Percentiles rank a stretch among this genome's conserved stretches.
These are phyloP conservation scores for Protomyces gravidus DNA, from an alignment of 1,139 yeast species.

Conservation along the genomic window DNA sequence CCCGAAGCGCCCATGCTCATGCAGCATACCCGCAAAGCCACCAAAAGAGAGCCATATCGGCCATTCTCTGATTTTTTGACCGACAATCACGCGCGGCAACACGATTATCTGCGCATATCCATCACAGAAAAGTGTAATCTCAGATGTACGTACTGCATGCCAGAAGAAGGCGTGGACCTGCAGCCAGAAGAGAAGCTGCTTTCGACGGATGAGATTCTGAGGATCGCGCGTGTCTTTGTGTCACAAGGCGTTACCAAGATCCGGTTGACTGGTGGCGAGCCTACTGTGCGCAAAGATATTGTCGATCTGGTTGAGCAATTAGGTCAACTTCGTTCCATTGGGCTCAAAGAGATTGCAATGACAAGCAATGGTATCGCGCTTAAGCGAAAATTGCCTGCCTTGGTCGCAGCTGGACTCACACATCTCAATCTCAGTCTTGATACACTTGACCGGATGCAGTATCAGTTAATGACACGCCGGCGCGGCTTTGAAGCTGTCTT, in stretches of 20 bases:
- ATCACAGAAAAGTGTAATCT: slow-evolving; percentile 52
- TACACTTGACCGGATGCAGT: slow-evolving; percentile 50
- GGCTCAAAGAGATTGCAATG: slow-evolving; percentile 48
- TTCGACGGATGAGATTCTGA: slow-evolving; percentile 46
- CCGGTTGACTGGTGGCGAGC: slow-evolving; percentile 54
- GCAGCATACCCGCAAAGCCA: background rate
- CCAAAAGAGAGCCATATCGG: background rate
- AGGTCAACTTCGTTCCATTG: slow-evolving; percentile 40
- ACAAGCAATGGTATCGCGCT: slow-evolving; percentile 52
- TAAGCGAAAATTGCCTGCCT: slow-evolving; percentile 46
- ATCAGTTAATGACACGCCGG: slow-evolving; percentile 48
- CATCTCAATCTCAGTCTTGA: slow-evolving; percentile 49
- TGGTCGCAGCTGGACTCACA: slow-evolving; percentile 46
- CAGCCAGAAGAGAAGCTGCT: slow-evolving; percentile 45
- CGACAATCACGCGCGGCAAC: slow-evolving; percentile 46
- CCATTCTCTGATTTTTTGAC: slow-evolving; percentile 47
- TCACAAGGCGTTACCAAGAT: slow-evolving; percentile 49
- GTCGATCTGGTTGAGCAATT: slow-evolving; percentile 45
- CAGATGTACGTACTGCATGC: slow-evolving; percentile 54
- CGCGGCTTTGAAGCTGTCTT: slow-evolving; percentile 48
- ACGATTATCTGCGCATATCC: slow-evolving; percentile 50
- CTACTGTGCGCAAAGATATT: slow-evolving; percentile 50
- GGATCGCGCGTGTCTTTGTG: slow-evolving; percentile 46
- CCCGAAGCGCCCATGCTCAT: background rate
- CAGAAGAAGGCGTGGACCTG: slow-evolving; percentile 50